Conservation (phyloP, 169 alveolate species). For the Eimeria mitis region DNA sequence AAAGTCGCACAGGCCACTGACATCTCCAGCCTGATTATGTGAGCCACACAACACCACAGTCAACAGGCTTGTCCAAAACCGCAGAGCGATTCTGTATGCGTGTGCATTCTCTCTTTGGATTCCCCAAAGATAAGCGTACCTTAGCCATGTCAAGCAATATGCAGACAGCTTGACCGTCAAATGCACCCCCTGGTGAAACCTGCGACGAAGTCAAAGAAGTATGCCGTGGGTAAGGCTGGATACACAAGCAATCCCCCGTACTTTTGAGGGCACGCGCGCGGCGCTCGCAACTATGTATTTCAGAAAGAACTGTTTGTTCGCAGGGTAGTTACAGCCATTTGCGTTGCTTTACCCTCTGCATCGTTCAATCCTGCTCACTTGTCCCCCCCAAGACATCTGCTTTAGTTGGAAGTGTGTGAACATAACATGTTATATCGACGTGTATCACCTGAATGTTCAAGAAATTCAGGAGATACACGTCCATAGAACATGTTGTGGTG, state of each 20-base stretch:
- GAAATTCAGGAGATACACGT: neutral
- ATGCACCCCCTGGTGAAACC: constrained; percentile 77
- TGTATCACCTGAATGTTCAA: no score
- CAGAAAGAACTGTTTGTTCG: neutral
- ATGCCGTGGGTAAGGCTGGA: neutral
- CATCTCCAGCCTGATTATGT: constrained; percentile 75
- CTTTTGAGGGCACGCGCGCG: neutral
- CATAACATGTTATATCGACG: no score
- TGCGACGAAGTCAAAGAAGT: neutral
- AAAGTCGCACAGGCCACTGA: constrained; percentile 76
- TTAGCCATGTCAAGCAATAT: constrained; percentile 60
- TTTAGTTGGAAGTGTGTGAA: neutral
- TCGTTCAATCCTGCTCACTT: neutral
- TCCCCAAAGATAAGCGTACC: neutral
- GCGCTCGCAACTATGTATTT: neutral
- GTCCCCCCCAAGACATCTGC: neutral
- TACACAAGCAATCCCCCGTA: neutral
- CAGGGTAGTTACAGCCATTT: neutral
- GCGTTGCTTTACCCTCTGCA: neutral
- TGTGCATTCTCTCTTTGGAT: neutral
- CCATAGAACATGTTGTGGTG: neutral
- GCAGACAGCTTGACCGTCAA: constrained; percentile 79
- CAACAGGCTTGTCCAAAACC: neutral
- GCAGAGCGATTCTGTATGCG: neutral
- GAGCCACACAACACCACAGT: neutral